Evolutionary conservation across 108 stramenopile species (phyloP), one percentile per base, ranked within the genome.

Genomic region (Epipyxis sp.): DNA sequence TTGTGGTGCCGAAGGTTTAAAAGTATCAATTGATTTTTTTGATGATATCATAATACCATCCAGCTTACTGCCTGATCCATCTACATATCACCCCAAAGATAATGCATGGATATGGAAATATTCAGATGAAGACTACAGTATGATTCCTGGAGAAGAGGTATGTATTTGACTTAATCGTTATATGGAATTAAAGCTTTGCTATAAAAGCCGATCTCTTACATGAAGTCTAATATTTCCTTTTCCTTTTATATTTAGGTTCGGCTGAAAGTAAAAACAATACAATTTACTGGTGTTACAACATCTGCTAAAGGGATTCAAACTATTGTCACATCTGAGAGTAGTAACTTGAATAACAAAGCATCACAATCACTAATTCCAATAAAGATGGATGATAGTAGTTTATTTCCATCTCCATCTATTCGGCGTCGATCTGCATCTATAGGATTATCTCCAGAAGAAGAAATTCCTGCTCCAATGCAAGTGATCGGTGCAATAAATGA

Each of bases 21-120:
- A 81, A 57, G 91, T 93, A 16, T 86, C 85, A 46, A 71, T 94
- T 42, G 93, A 90, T 13, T 94, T 95, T 80, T 95, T 93, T 81
- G 89, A 90, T 71, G 89, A 93, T 77, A 87, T 93, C 69, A 88
- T 87, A 76, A 91, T 94, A 58, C 92, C 93, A 32, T 89, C 89
- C 35, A 91, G 90, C 77, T 90, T 90, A 90, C 90, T 94, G 92
- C 77, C 90, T 59, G 30, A 68, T n/a, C 58, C 58, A 20, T 67
- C 59, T 27, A 69, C 30, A 37, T 79, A 68, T 39, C 42, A 43
- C 10, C 62, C 78, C 40, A 25, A 30, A 16, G 40, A 44, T 37
- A 68, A 68, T 20, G n/a, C 34, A 44, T 79, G 78, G 78, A 30
- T 29, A 1, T 79, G 78, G 78, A 30, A 37, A 0, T 79, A 72